These are phyloP conservation scores for Hymenoscyphus occultus DNA, from an alignment of 2,329 filamentous ascomycete species.

Conservation along the genomic window DNA sequence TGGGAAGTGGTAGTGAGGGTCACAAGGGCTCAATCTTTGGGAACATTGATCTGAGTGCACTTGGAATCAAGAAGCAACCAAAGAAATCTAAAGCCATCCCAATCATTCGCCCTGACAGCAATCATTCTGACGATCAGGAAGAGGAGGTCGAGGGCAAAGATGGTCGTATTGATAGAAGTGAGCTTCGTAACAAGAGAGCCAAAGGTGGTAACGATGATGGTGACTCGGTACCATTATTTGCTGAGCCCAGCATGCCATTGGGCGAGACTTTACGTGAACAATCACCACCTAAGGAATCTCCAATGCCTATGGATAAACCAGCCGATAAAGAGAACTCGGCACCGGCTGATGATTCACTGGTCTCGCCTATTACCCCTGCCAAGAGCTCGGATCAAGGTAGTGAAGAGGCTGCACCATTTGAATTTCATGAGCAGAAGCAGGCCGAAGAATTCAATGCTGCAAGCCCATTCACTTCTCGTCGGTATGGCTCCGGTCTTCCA, in stretches of 20 bases:
- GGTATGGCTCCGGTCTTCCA: constrained; percentile 31
- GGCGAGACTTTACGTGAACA: constrained; percentile 35
- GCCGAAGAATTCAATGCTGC: constrained; percentile 39
- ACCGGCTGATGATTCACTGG: constrained; percentile 21
- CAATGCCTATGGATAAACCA: constrained; percentile 15
- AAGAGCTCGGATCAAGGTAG: constrained; percentile 44
- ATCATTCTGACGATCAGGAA: constrained; percentile 41
- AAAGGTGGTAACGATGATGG: constrained; percentile 62
- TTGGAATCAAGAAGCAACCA: constrained; percentile 60
- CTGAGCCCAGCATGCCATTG: constrained; percentile 48
- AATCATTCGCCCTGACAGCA: constrained; percentile 66
- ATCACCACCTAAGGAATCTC: constrained; percentile 32
- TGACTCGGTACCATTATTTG: constrained; percentile 74
- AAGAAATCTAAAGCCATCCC: constrained; percentile 82
- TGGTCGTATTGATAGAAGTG: constrained; percentile 59
- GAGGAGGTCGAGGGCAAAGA: constrained; percentile 53
- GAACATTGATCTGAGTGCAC: constrained; percentile 60
- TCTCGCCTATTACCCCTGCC: constrained; percentile 35
- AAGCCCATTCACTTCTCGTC: constrained; percentile 30
- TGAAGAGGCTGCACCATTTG: constrained; percentile 58
- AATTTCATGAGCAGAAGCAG: constrained; percentile 50
- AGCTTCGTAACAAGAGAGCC: constrained; percentile 72
- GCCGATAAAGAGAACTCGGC: constrained; percentile 36
- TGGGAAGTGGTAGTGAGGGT: constrained; percentile 45
- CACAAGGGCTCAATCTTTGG: constrained; percentile 59